Evolutionary conservation across 2,329 filamentous ascomycete species (phyloP), one percentile per base, ranked within the genome.

Genomic region (Diaporthe eres): DNA sequence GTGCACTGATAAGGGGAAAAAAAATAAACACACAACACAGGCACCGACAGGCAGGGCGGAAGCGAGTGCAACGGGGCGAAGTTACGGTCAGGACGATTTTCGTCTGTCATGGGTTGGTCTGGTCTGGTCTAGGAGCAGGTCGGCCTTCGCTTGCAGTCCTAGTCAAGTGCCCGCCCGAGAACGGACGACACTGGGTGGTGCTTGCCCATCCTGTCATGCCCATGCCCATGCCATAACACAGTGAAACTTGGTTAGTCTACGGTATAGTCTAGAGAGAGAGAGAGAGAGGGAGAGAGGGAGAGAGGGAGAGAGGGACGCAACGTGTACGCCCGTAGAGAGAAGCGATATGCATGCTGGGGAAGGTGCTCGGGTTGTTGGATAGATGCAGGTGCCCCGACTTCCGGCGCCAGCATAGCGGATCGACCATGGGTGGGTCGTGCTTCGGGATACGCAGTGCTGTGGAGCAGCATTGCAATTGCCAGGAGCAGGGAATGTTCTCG

Each of bases 51-150:
- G 28, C 60, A 28, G 57, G 57, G 34, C 58, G 31, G 47, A 65
- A 73, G 60, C 58, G 71, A 63, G 58, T 73, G 71, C 71, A 42
- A 72, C 71, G 71, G 71, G 57, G 25, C 47, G 65, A 68, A 73
- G 25, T 44, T 65, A 73, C 58, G 71, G 58, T 73, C 71, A 73
- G 51, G 47, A 60, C 31, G 71, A 47, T 55, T 49, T 63, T 42
- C 60, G 17, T 73, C 58, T 73, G 58, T 44, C 71, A 57, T 47
- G 44, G 42, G 34, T 13, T 42, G 17, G 47, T 25, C 58, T 61
- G 61, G 47, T 55, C 34, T 55, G 68, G 58, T 42, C 58, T 71
- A 25, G 37, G 19, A 55, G 47, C 28, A 55, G 47, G 22, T 28
- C 39, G 70, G 55, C 31, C 42, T 65, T 22, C n/a, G 39, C 39